Evolutionary conservation across 495 filamentous ascomycete species (phyloP).

Genomic region (Penicillium pancosmium): DNA sequence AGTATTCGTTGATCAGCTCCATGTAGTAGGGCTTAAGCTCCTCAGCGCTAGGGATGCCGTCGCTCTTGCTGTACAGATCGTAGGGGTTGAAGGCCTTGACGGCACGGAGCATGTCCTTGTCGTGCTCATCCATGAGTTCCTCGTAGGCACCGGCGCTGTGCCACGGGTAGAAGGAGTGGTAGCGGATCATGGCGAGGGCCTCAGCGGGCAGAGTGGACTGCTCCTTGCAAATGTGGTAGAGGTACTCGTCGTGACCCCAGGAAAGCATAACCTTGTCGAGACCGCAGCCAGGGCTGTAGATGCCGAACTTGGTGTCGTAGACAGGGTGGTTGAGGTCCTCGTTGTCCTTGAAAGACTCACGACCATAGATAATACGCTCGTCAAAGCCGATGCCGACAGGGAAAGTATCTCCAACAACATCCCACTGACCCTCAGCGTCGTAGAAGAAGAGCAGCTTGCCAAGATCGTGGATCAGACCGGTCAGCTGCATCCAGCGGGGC

Average conservation of each 20-base stretch:
- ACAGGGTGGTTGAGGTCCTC: slow-evolving; percentile 66
- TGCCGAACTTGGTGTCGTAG: slow-evolving; percentile 73
- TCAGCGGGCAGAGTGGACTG: slow-evolving; percentile 76
- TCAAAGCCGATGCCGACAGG: slow-evolving; percentile 87
- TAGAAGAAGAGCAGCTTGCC: slow-evolving; percentile 89
- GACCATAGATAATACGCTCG: slow-evolving; percentile 71
- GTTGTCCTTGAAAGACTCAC: slow-evolving; percentile 72
- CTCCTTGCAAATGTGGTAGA: slow-evolving; percentile 80
- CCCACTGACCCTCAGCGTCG: slow-evolving; percentile 83
- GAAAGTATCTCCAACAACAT: slow-evolving; percentile 90
- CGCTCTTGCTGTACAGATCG: slow-evolving; percentile 90
- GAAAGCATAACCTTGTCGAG: slow-evolving; percentile 84
- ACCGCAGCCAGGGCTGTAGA: slow-evolving; percentile 76
- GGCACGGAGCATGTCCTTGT: slow-evolving; percentile 74
- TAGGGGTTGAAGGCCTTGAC: slow-evolving; percentile 90
- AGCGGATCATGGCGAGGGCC: slow-evolving; percentile 87
- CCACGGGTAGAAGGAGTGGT: slow-evolving; percentile 92
- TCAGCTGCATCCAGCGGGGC: slow-evolving; percentile 90
- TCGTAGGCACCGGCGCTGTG: slow-evolving; percentile 76
- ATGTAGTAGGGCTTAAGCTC: slow-evolving; percentile 76
- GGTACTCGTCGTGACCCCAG: slow-evolving; percentile 92
- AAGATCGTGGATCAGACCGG: slow-evolving; percentile 85
- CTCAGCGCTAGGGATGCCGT: slow-evolving; percentile 72
- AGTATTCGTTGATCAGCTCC: slow-evolving; percentile 84
- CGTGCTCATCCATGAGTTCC: slow-evolving; percentile 80